Conservation (phyloP, 345 rosid genomes). For the Leavenworthia alabamica region DNA sequence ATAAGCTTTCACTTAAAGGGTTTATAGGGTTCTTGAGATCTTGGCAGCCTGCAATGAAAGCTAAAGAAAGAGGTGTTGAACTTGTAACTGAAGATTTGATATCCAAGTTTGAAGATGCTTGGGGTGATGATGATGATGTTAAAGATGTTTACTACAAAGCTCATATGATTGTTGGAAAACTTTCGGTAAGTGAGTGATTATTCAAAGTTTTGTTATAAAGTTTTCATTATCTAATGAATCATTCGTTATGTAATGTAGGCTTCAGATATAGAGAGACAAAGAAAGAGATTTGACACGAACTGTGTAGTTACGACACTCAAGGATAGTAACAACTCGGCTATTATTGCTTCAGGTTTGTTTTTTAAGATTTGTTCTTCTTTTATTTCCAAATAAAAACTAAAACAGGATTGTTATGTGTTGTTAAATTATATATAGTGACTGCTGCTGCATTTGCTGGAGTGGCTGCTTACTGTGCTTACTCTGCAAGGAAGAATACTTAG, state of each 20-base stretch:
- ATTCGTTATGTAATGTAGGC: conserved; percentile 5
- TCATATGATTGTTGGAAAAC: conserved; percentile 32
- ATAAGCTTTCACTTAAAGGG: conserved; percentile 33
- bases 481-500: conserved; percentile 26
- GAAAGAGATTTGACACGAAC: conserved; percentile 22
- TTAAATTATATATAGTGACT: conserved; percentile 16
- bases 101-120: conserved; percentile 26
- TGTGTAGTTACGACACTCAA: conserved; percentile 19
- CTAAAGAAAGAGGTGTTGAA: conserved; percentile 30
- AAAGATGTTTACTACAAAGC: conserved; percentile 26
- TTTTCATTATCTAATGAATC: not conserved
- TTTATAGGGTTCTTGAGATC: conserved; percentile 29
- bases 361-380: not conserved
- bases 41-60: conserved; percentile 32
- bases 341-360: conserved; percentile 29
- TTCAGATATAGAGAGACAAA: conserved; percentile 22
- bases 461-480: conserved; percentile 31
- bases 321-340: conserved; percentile 24
- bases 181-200: conserved; percentile 23
- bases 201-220: not conserved
- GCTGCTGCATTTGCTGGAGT: conserved; percentile 35
- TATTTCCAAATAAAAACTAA: not conserved
- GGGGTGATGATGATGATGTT: conserved; percentile 35
- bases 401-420: not conserved
- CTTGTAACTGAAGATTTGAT: conserved; percentile 26